A percentile compares a stretch with the other conserved stretches of the same genome.
These are phyloP conservation scores for Pholiota conissans DNA, from an alignment of 768 basidiomycete species.

Conservation along the genomic window DNA sequence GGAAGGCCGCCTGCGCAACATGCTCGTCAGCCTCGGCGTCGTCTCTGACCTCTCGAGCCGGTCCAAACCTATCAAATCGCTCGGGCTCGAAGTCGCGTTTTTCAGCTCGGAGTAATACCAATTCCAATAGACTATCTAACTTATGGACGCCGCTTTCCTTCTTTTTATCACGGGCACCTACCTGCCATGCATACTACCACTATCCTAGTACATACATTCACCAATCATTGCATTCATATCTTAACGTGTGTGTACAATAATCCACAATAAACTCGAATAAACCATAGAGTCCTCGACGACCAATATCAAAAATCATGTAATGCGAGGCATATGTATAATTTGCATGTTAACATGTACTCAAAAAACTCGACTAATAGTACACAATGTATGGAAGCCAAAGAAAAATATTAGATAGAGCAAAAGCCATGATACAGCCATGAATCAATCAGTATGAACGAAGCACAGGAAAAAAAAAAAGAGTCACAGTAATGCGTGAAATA, in stretches of 20 bases:
- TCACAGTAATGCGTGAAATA: not conserved
- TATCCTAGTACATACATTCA: no score
- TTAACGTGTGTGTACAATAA: no score
- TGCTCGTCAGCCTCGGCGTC: conserved; percentile 87
- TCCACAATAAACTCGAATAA: no score
- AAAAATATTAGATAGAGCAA: no score
- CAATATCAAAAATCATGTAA: no score
- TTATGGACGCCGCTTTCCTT: not conserved
- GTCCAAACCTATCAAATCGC: conserved; percentile 82
- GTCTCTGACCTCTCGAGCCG: conserved; percentile 87
- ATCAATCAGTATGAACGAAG: not conserved
- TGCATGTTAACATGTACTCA: not conserved
- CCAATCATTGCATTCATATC: no score
- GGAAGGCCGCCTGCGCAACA: conserved; percentile 89
- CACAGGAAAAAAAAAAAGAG: not conserved
- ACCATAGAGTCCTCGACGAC: no score
- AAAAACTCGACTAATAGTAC: not conserved
- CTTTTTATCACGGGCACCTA: not conserved
- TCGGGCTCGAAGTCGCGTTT: conserved; percentile 93
- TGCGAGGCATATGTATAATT: no score
- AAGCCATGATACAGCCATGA: no score
- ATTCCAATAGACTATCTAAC: not conserved
- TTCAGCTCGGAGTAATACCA: conserved; percentile 63
- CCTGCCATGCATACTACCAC: no score
- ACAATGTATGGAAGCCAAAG: not conserved